Evolutionary conservation across 441 rosid species (phyloP), one percentile per base, ranked within the genome.

Genomic region (Aquilaria agallochum): DNA sequence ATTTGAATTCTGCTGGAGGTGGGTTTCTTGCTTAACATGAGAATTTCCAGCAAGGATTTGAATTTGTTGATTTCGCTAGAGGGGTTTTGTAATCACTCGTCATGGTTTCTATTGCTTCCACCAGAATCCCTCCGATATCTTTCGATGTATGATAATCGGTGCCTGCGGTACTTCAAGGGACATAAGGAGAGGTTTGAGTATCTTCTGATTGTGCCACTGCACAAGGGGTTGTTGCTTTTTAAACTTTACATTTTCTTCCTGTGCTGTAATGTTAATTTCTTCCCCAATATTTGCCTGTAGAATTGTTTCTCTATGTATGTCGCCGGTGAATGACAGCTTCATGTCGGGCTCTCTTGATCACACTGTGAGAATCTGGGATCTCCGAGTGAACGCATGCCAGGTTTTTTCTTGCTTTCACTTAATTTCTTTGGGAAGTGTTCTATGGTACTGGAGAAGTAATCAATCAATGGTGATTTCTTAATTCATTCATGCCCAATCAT

Each of bases 331-430:
- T 63, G 99, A 94, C 61, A 89, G 97, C 82, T 94, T 94, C 86
- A 94, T 94, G 94, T 94, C 99, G 65, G 96, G 94, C 68, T 91
- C 97, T 56, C 88, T 94, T 15, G 99, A 94, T 73, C 88, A 85
- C 59, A 89, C 78, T 54, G 94, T 87, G 63, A 84, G 97, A 73
- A 86, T 94, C 51, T 94, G 99, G 97, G 99, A 94, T 83, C 99
- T 91, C 75, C 94, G 97, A 36, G 99, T 91, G 45, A 91, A 89
- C 75, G 90, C 90, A 30, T 91, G 97, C 75, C 99, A 94, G 99
- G 97, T 94, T 72, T 9, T 87, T 73, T 74, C 71, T 68, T 50
- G 61, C 11, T 68, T 62, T 34, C n/a, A 57, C 47, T 31, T 50
- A 60, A 20, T 20, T 20, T 20, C 27, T 20, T 20, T 20, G 27